Conservation (phyloP, 306 rosid species). For the Begonia fuchsioides region DNA sequence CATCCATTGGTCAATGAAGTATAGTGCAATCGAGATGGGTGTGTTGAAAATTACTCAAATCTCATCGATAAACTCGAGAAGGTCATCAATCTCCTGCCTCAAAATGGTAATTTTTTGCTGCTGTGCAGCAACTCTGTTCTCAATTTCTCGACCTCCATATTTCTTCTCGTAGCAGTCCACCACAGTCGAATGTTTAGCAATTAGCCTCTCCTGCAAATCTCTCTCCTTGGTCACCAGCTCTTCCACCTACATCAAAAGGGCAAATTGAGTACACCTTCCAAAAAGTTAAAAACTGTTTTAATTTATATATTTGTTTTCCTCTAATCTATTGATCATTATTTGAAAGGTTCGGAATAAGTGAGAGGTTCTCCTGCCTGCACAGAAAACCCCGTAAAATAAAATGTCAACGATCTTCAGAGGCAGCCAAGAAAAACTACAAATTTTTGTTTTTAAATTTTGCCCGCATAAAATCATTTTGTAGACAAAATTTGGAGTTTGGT, state of each 20-base stretch:
- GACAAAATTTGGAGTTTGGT: too few relatives aligned
- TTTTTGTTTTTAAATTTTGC: too few relatives aligned
- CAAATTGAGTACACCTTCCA: too few relatives aligned
- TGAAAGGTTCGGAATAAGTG: too few relatives aligned
- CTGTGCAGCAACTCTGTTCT: conserved; percentile 61
- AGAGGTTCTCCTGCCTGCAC: too few relatives aligned
- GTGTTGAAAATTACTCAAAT: conserved; percentile 11
- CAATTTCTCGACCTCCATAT: conserved; percentile 73
- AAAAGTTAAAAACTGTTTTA: too few relatives aligned
- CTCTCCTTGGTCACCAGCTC: conserved; percentile 70
- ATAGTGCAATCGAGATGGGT: background rate
- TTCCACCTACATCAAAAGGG: conserved; percentile 54
- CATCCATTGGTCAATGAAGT: background rate
- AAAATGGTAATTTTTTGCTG: conserved; percentile 61
- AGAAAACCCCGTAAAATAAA: too few relatives aligned
- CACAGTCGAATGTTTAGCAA: conserved; percentile 62
- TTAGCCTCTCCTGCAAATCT: conserved; percentile 70
- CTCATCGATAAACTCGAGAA: conserved; percentile 66
- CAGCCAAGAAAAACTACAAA: too few relatives aligned
- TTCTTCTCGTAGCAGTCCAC: conserved; percentile 95
- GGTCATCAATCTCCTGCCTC: conserved; percentile 76
- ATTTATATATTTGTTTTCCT: too few relatives aligned
- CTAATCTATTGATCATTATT: too few relatives aligned
- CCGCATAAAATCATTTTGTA: too few relatives aligned
- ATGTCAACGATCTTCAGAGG: too few relatives aligned